Percentiles rank a stretch among this genome's conserved stretches.
phyloP scores from a whole-genome alignment of 208 protist genomes.

The Leptomonas pyrrhocoris region DNA sequence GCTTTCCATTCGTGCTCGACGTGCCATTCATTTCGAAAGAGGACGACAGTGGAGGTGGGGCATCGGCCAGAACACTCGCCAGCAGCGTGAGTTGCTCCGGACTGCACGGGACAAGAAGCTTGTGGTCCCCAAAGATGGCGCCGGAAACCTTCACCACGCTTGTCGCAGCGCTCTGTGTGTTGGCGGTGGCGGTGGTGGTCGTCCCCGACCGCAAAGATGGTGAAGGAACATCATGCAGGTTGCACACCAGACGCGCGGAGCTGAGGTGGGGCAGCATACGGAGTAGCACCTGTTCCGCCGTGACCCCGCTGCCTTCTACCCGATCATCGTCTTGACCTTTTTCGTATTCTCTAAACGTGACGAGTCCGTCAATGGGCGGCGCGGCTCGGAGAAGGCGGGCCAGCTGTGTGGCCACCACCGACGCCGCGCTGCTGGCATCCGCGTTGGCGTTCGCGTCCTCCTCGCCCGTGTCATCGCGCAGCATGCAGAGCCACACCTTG shows the following conservation, averaged over 20 bases:
- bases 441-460: slow-evolving; percentile 11
- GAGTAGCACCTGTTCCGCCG: slow-evolving; percentile 33
- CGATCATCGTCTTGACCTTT: background rate
- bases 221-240: slow-evolving; percentile 23
- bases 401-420: slow-evolving; percentile 21
- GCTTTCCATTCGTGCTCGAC: background rate
- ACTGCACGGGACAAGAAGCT: slow-evolving; percentile 66
- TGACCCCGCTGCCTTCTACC: background rate
- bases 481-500: slow-evolving; percentile 71
- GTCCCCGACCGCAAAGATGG: background rate
- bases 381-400: slow-evolving; percentile 22
- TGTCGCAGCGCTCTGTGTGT: background rate
- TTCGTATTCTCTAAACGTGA: slow-evolving; percentile 39
- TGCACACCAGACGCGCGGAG: slow-evolving; percentile 8
- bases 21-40: background rate
- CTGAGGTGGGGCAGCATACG: slow-evolving; percentile 33
- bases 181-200: background rate
- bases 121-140: slow-evolving; percentile 46
- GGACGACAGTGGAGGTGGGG: background rate
- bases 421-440: slow-evolving; percentile 8
- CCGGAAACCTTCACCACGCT: slow-evolving; percentile 39
- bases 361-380: slow-evolving; percentile 36
- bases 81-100: slow-evolving; percentile 61
- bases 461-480: slow-evolving; percentile 57
- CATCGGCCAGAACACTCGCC: slow-evolving; percentile 35